phyloP scores from a whole-genome alignment of 805 yeast species.

The Sugiyamaella smithiae region DNA sequence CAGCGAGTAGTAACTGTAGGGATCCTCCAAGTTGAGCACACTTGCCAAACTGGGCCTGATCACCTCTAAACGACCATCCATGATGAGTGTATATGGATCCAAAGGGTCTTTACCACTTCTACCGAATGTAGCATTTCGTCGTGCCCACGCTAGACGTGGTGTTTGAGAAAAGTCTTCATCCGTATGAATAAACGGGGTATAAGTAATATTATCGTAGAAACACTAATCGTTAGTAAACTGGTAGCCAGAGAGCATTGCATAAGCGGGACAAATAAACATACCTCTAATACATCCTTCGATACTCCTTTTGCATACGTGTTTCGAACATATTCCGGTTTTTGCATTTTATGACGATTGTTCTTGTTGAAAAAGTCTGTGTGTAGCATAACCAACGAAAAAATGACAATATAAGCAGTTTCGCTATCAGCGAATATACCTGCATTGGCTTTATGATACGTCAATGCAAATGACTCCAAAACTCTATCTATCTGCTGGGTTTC shows the following conservation, averaged over 20 bases:
- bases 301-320: constrained; percentile 39
- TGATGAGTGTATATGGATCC: constrained; percentile 38
- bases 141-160: constrained; percentile 35
- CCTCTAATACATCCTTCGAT: constrained; percentile 36
- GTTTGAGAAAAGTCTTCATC: constrained; percentile 33
- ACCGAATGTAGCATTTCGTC: constrained; percentile 24
- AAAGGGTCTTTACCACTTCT: constrained; percentile 28
- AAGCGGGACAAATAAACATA: too few species aligned
- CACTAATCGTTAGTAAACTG: too few species aligned
- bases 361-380: constrained; percentile 74
- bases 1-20: constrained; percentile 27
- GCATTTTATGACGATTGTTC: constrained; percentile 65
- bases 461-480: constrained; percentile 55
- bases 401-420: constrained; percentile 60
- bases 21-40: constrained; percentile 28
- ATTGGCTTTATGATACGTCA: constrained; percentile 47
- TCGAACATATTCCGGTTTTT: constrained; percentile 57
- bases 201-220: constrained; percentile 64
- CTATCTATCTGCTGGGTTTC: constrained; percentile 79
- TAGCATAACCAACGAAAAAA: constrained; percentile 64
- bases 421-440: constrained; percentile 36
- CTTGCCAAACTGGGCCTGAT: constrained; percentile 34
- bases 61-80: constrained; percentile 34
- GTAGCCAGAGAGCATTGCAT: too few species aligned
- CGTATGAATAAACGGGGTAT: constrained; percentile 52